A percentile compares a stretch with the other conserved stretches of the same genome.
Conservation (phyloP, 1,284 basidiomycete species). For the Trichosporon asahii region DNA sequence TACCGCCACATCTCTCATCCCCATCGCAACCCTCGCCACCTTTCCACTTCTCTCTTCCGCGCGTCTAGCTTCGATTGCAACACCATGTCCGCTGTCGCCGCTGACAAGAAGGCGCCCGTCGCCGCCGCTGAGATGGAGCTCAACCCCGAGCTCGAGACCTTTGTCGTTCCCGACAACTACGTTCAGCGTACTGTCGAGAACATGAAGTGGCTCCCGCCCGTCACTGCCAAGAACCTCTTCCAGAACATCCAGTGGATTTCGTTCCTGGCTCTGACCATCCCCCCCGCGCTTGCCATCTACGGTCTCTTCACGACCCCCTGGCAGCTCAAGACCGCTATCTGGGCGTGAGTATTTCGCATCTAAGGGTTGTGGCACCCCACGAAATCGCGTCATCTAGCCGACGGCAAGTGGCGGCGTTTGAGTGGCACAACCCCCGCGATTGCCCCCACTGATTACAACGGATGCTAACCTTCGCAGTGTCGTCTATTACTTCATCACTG, state of each 20-base stretch:
- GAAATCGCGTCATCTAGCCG: neutral
- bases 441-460: neutral
- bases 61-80: neutral
- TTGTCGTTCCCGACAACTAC: constrained; percentile 80
- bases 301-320: constrained; percentile 64
- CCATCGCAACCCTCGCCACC: constrained; percentile 6
- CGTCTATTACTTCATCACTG: constrained; percentile 80
- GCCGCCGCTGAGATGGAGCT: neutral
- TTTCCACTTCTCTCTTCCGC: neutral
- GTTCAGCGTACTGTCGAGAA: constrained; percentile 76
- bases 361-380: constrained; percentile 2
- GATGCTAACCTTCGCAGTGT: constrained; percentile 46
- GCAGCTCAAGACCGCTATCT: constrained; percentile 65
- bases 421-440: neutral
- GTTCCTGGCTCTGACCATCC: constrained; percentile 69
- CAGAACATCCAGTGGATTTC: constrained; percentile 73
- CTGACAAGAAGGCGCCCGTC: neutral
- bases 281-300: constrained; percentile 67
- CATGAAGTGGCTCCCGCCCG: constrained; percentile 69
- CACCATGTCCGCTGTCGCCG: constrained; percentile 4
- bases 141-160: constrained; percentile 23
- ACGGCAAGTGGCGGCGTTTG: constrained; percentile 8
- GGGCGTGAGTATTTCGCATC: constrained; percentile 55
- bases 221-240: constrained; percentile 65
- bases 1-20: neutral